Percentiles rank a stretch among this genome's conserved stretches.
Conservation (phyloP, 2,329 filamentous ascomycete genomes). For the Apiospora pterosperma region DNA sequence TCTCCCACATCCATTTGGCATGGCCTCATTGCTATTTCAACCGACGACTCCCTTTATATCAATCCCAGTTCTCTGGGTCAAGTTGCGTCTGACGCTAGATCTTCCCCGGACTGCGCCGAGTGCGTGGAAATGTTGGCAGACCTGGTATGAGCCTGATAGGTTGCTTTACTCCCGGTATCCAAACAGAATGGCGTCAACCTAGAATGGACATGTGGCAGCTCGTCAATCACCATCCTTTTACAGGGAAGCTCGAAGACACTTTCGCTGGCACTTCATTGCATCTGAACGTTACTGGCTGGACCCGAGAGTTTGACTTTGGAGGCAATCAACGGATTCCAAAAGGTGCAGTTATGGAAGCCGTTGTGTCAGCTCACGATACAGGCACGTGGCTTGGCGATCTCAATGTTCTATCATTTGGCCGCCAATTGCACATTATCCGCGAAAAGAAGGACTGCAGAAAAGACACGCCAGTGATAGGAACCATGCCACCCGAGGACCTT, state of each 20-base stretch:
- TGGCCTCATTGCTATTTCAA: background rate
- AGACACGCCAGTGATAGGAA: background rate
- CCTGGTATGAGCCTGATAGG: background rate
- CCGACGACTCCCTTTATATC: background rate
- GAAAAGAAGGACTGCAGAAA: background rate
- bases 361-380: background rate
- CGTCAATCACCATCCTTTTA: background rate
- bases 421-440: background rate
- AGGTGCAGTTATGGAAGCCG: background rate
- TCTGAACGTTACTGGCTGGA: background rate
- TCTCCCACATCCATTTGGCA: background rate
- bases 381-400: background rate
- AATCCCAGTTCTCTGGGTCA: background rate
- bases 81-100: background rate
- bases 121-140: background rate
- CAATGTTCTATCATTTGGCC: background rate
- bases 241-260: background rate
- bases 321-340: background rate
- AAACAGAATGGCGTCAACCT: background rate
- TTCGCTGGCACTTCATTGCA: background rate
- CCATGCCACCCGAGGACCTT: background rate
- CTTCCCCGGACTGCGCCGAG: background rate
- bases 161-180: background rate
- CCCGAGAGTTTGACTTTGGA: background rate
- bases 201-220: background rate